These are phyloP conservation scores for Phytophthora sp. DNA, from an alignment of 352 stramenopile genomes.

Conservation along the genomic window DNA sequence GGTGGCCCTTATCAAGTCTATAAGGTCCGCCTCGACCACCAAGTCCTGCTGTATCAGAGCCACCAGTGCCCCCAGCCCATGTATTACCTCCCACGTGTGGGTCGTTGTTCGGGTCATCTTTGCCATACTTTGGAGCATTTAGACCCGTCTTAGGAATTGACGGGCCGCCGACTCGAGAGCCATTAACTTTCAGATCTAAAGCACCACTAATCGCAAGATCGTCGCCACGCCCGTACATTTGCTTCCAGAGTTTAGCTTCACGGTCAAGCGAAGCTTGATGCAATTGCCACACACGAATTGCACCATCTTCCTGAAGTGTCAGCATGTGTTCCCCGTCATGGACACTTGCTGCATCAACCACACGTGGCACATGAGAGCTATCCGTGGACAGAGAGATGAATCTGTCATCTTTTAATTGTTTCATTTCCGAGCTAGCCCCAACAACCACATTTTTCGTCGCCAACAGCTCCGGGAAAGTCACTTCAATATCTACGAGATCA, in stretches of 20 bases:
- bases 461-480: constrained; percentile 32
- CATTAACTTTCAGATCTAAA: constrained; percentile 61
- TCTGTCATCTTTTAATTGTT: background rate
- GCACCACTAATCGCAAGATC: constrained; percentile 2
- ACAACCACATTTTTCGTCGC: constrained; percentile 57
- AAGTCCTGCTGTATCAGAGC: constrained; percentile 92
- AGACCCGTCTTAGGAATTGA: constrained; percentile 76
- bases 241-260: constrained; percentile 62
- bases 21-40: constrained; percentile 95
- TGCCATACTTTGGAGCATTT: constrained; percentile 91
- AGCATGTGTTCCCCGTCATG: constrained; percentile 46
- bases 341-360: constrained; percentile 45
- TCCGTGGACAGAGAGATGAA: constrained; percentile 6
- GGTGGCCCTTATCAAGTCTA: constrained; percentile 93
- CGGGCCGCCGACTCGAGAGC: constrained; percentile 34
- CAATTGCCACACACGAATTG: constrained; percentile 67
- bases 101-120: constrained; percentile 94
- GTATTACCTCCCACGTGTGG: constrained; percentile 95
- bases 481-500: constrained; percentile 46
- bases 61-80: constrained; percentile 93
- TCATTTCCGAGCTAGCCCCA: background rate
- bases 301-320: constrained; percentile 66
- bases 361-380: constrained; percentile 25
- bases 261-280: constrained; percentile 49
- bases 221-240: constrained; percentile 62